Base-by-base conservation (phyloP, 2,329 filamentous ascomycete genomes). In the Neonectria faginata region DNA sequence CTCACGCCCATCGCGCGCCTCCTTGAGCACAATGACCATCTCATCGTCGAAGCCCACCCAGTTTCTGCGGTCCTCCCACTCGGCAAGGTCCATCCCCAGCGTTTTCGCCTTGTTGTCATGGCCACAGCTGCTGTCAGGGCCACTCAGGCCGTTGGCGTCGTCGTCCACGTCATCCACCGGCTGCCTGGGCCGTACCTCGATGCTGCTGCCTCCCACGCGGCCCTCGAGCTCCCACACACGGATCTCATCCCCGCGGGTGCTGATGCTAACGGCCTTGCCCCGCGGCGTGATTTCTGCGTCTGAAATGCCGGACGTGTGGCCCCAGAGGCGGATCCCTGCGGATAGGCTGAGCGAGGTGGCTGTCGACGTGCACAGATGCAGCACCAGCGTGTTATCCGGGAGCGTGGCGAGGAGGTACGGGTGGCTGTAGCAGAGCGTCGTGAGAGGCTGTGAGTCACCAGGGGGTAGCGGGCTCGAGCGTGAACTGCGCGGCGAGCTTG, bases 31-130 rank as follows among this genome's bases (percentile, higher is more conserved):
- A 66, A 97, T 90, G n/a, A 97, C 92, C 80, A 93, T 93, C 78
- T 97, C 92, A 47, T 97, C 93, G 73, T 97, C 93, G 73, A 97
- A 97, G 0, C 92, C 93, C 9, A 97, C 89, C 88, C 91, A 95
- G 56, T 86, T 86, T 64, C 83, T 80, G 53, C 79, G 77, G 62
- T 84, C 83, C 39, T 86, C 81, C 76, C 80, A 81, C 42, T 76
- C 73, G 31, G 71, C 59, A n/a, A 64, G 47, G 4, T 57, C 50
- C 31, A 62, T 29, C 45, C 39, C 64, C 33, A 44, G 42, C 11
- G 57, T 33, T 50, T 47, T 52, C 14, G 47, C 52, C 47, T 48
- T 55, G 47, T 54, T 31, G 45, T 53, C 25, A 10, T 27, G 25
- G 45, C 18, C 27, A 51, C n/a, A 47, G 53, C 41, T 45, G 48